Evolutionary conservation across 2,329 filamentous ascomycete genomes (phyloP), one percentile per base, ranked within the genome.

Genomic region (Venturia aucupariae): DNA sequence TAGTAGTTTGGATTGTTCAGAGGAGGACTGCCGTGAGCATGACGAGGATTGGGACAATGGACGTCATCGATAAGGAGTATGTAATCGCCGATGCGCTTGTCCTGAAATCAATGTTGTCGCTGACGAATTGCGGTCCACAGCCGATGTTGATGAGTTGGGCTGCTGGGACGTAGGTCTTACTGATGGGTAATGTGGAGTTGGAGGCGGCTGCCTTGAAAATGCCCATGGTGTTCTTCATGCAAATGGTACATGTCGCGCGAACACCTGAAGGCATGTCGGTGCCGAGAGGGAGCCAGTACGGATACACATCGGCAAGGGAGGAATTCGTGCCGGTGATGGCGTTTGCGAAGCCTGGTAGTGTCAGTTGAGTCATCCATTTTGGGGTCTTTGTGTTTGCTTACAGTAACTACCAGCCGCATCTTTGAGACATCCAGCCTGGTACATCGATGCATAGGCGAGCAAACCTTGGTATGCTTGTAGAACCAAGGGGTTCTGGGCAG

Each of bases 261-360:
- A 86, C 84, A 27, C 82, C 82, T 17, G 79, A 80, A 0, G 90
- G 90, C 15, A 97, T 78, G 0, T 80, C 75, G 48, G 86, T 82
- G 66, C 94, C 94, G 64, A 96, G 82, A 0, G 92, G 90, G 3
- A 97, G 79, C 71, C 89, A 93, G 77, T 97, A 99, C 42, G 94
- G 82, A 71, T 92, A 93, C 41, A 85, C 83, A 73, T 94, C 88
- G 39, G 86, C 84, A 0, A 89, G 80, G 10, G 84, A 87, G 27
- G 84, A 83, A 6, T 78, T 73, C 75, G 96, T 96, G 17, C 24
- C 38, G 60, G 89, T 91, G 66, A 92, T 86, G 61, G 93, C 91
- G 69, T 90, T 88, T 68, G 90, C 90, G 74, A 91, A 97, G 78
- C 83, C 72, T 74, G 65, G 32, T 57, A 24, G 19, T 30, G 10